phyloP scores from a whole-genome alignment of 495 filamentous ascomycete species.

The Stereocaulon alpinum region DNA sequence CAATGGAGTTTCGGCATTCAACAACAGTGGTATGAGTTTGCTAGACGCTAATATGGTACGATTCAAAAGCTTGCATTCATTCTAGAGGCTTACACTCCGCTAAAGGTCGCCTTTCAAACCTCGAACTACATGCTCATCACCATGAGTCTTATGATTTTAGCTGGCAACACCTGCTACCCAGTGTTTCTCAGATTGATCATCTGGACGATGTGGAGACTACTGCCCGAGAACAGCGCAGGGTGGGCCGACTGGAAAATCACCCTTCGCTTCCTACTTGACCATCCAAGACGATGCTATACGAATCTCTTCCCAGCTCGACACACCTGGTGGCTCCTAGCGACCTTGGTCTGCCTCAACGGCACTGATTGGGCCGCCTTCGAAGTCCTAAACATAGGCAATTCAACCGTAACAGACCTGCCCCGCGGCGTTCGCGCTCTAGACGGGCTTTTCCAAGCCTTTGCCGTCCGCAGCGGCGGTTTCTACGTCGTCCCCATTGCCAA shows the following conservation, averaged over 20 bases:
- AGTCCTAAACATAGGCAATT: slow-evolving; percentile 65
- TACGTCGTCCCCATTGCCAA: slow-evolving; percentile 65
- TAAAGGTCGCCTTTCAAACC: slow-evolving; percentile 47
- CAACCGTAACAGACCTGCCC: slow-evolving; percentile 46
- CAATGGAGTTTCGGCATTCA: slow-evolving; percentile 68
- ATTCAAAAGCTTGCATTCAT: neutral
- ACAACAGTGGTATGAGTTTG: slow-evolving; percentile 79
- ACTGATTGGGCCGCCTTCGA: slow-evolving; percentile 78
- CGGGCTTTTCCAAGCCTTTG: slow-evolving; percentile 74
- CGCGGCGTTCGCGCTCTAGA: slow-evolving; percentile 54
- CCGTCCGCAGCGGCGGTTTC: slow-evolving; percentile 75
- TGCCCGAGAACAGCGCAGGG: slow-evolving; percentile 36
- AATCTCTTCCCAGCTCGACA: slow-evolving; percentile 68
- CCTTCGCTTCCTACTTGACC: slow-evolving; percentile 62
- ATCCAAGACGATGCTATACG: slow-evolving; percentile 63
- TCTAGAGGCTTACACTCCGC: neutral
- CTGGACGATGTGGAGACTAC: slow-evolving; percentile 47
- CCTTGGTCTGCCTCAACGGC: slow-evolving; percentile 64
- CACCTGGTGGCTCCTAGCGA: slow-evolving; percentile 70
- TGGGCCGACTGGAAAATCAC: slow-evolving; percentile 45
- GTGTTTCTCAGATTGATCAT: slow-evolving; percentile 69
- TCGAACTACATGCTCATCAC: slow-evolving; percentile 62
- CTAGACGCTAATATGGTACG: slow-evolving; percentile 68
- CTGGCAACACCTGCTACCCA: slow-evolving; percentile 74
- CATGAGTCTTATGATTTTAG: slow-evolving; percentile 67